These are phyloP conservation scores for Punica granatum DNA, from an alignment of 345 rosid genomes.

Conservation along the genomic window DNA sequence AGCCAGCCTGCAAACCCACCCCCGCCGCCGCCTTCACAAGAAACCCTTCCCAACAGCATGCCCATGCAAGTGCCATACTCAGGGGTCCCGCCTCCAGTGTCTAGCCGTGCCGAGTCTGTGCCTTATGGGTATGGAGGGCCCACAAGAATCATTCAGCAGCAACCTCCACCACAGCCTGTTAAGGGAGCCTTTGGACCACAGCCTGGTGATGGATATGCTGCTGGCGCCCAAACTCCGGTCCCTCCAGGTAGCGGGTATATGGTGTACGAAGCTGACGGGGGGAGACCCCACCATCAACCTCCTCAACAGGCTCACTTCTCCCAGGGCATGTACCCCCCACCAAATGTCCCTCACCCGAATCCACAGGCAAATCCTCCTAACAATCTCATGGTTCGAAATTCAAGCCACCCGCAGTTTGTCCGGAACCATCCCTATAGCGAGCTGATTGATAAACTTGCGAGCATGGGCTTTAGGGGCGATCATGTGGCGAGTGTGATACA, in stretches of 20 bases:
- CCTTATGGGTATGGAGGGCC: conserved; percentile 68
- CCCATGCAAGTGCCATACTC: conserved; percentile 69
- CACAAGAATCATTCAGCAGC: conserved; percentile 51
- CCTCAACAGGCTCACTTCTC: conserved; percentile 55
- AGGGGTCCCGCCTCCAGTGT: conserved; percentile 57
- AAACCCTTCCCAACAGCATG: conserved; percentile 51
- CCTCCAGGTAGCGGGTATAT: conserved; percentile 60
- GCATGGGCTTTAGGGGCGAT: conserved; percentile 94
- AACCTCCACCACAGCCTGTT: conserved; percentile 59
- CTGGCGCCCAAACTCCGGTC: conserved; percentile 43
- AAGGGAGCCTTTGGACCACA: conserved; percentile 55
- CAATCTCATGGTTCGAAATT: conserved; percentile 31
- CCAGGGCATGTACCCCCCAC: conserved; percentile 57
- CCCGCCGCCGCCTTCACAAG: conserved; percentile 35
- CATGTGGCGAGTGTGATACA: conserved; percentile 67
- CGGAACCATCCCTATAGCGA: conserved; percentile 68
- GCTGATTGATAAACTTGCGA: conserved; percentile 71
- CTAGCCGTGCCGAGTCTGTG: conserved; percentile 44
- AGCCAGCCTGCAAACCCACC: conserved; percentile 44
- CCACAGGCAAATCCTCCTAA: conserved; percentile 38
- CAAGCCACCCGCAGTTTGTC: conserved; percentile 37
- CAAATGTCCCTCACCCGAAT: conserved; percentile 37
- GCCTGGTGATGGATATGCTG: conserved; percentile 51
- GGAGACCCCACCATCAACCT: conserved; percentile 45
- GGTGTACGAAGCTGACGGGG: conserved; percentile 66